A percentile compares a stretch with the other conserved stretches of the same genome.
Evolutionary conservation across 495 filamentous ascomycete genomes (phyloP).

Genomic region (Sordaria brevicollis): DNA sequence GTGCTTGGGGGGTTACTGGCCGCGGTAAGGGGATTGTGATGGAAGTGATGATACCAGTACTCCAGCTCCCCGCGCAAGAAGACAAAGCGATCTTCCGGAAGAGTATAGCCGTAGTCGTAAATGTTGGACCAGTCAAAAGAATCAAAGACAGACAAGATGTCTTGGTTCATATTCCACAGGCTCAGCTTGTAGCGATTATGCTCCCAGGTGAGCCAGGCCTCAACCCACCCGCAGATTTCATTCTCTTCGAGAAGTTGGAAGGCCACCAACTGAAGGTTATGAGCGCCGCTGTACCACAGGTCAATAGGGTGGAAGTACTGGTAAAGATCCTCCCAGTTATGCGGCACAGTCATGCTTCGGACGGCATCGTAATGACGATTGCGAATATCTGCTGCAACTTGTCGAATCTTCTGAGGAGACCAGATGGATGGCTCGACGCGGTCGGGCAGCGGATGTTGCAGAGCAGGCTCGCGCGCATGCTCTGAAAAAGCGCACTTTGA

Average conservation of each 20-base stretch:
- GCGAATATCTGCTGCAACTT: constrained; percentile 18
- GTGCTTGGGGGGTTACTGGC: background rate
- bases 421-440: constrained; percentile 10
- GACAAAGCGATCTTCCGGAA: background rate
- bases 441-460: constrained; percentile 14
- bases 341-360: constrained; percentile 13
- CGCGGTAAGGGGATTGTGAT: background rate
- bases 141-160: constrained; percentile 16
- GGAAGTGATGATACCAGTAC: constrained; percentile 3
- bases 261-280: constrained; percentile 35
- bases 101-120: background rate
- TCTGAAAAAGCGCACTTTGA: constrained; percentile 27
- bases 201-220: constrained; percentile 7
- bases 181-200: constrained; percentile 11
- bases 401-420: constrained; percentile 14
- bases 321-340: constrained; percentile 28
- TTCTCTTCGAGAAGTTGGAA: constrained; percentile 22
- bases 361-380: constrained; percentile 21
- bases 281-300: constrained; percentile 31
- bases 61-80: background rate
- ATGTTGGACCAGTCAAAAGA: constrained; percentile 1
- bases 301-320: constrained; percentile 44
- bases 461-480: constrained; percentile 7
- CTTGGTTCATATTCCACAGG: constrained; percentile 10
- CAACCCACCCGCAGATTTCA: constrained; percentile 14